Conservation (phyloP, 352 stramenopile genomes). For the Globisporangium orthogonon region DNA sequence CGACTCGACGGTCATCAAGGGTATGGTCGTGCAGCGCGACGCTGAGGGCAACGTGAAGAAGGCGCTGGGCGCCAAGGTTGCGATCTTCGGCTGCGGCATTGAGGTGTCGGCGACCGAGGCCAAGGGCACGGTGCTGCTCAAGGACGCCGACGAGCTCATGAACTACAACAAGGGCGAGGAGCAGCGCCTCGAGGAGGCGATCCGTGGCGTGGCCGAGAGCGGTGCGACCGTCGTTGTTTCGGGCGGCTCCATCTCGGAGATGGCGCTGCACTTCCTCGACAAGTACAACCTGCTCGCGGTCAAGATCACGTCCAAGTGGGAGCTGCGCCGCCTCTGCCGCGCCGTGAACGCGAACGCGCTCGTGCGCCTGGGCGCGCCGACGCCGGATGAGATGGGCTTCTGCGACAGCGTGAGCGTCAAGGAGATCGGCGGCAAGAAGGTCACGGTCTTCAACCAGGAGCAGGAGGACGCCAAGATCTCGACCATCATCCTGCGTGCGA, state of each 20-base stretch:
- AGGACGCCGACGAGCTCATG: slow-evolving; percentile 98
- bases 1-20: slow-evolving; percentile 95
- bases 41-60: slow-evolving; percentile 92
- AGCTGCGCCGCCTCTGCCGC: slow-evolving; percentile 96
- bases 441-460: slow-evolving; percentile 95
- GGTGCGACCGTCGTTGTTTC: slow-evolving; percentile 95
- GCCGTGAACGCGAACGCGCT: slow-evolving; percentile 96
- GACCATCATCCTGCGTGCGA: slow-evolving; percentile 93
- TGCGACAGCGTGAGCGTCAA: slow-evolving; percentile 91
- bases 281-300: slow-evolving; percentile 97
- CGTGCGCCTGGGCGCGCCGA: slow-evolving; percentile 95
- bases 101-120: slow-evolving; percentile 96
- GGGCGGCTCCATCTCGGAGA: slow-evolving; percentile 96
- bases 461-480: slow-evolving; percentile 93
- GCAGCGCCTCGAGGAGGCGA: slow-evolving; percentile 96
- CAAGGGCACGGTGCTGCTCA: slow-evolving; percentile 99
- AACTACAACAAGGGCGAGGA: slow-evolving; percentile 99
- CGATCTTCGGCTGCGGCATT: slow-evolving; percentile 96
- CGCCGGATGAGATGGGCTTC: slow-evolving; percentile 97
- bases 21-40: slow-evolving; percentile 95
- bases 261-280: slow-evolving; percentile 99
- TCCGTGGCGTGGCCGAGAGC: slow-evolving; percentile 94
- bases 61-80: slow-evolving; percentile 92
- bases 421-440: slow-evolving; percentile 95
- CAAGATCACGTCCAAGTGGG: slow-evolving; percentile 98